These are phyloP conservation scores for Raffaelea arxii DNA, from an alignment of 2,329 filamentous ascomycete genomes.

Conservation along the genomic window DNA sequence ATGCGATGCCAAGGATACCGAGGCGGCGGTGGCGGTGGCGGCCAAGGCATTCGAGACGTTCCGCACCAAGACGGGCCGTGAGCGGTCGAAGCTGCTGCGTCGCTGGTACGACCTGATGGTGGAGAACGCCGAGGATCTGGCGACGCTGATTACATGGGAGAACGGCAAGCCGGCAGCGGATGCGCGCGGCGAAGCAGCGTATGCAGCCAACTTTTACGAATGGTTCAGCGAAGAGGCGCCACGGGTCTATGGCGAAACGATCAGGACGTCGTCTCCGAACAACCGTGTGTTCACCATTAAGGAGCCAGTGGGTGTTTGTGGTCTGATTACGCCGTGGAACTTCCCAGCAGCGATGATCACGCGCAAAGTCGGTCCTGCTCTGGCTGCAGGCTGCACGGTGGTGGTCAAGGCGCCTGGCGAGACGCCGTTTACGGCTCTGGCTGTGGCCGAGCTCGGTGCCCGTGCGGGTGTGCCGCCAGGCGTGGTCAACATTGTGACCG, in stretches of 20 bases:
- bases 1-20: conserved; percentile 67
- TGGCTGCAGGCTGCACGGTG: conserved; percentile 92
- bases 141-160: conserved; percentile 78
- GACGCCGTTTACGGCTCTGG: conserved; percentile 84
- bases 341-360: conserved; percentile 73
- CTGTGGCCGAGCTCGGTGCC: conserved; percentile 74
- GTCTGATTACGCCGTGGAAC: conserved; percentile 82
- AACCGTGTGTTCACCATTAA: conserved; percentile 72
- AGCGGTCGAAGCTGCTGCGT: conserved; percentile 63
- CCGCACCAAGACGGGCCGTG: conserved; percentile 60
- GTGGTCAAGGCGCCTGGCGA: conserved; percentile 87
- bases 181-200: conserved; percentile 60
- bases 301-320: conserved; percentile 77
- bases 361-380: conserved; percentile 59
- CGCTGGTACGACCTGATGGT: conserved; percentile 76
- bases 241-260: conserved; percentile 63
- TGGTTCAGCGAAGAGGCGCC: conserved; percentile 78
- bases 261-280: conserved; percentile 57
- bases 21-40: conserved; percentile 76
- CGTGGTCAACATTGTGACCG: conserved; percentile 82
- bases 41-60: conserved; percentile 64
- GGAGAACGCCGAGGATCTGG: conserved; percentile 70
- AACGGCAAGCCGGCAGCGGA: conserved; percentile 79
- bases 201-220: conserved; percentile 67
- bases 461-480: conserved; percentile 84